Percentiles rank a stretch among this genome's conserved stretches.
Conservation (phyloP, 495 filamentous ascomycete genomes). For the Neurospora sublineolata region DNA sequence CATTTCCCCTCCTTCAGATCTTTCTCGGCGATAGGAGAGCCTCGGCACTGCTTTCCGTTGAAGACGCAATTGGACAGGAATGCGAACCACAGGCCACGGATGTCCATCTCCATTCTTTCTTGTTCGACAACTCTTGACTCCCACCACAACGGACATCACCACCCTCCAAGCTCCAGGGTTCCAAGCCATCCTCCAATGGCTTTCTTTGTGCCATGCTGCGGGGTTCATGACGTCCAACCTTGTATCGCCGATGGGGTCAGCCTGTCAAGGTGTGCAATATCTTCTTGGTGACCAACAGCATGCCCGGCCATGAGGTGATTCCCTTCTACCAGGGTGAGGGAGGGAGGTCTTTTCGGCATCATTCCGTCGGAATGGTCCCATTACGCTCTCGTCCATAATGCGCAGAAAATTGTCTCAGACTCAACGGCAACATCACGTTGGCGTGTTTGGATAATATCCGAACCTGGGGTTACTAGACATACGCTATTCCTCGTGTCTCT, state of each 20-base stretch:
- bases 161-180: background rate
- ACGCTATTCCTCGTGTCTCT: background rate
- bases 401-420: background rate
- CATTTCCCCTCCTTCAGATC: background rate
- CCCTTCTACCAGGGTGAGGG: background rate
- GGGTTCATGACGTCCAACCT: background rate
- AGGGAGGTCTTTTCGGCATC: background rate
- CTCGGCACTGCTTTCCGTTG: background rate
- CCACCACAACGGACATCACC: background rate
- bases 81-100: background rate
- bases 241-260: background rate
- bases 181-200: background rate
- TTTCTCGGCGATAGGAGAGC: background rate
- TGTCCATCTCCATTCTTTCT: background rate
- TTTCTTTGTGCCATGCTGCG: background rate
- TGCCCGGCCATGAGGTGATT: background rate
- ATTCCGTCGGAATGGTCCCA: background rate
- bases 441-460: background rate
- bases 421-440: background rate
- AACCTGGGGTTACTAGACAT: background rate
- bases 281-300: background rate
- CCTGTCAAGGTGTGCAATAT: background rate
- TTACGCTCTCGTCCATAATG: background rate
- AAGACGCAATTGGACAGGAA: background rate
- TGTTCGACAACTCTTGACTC: background rate